These are phyloP conservation scores for Calocybe indica DNA, from an alignment of 768 basidiomycete species.

Conservation along the genomic window DNA sequence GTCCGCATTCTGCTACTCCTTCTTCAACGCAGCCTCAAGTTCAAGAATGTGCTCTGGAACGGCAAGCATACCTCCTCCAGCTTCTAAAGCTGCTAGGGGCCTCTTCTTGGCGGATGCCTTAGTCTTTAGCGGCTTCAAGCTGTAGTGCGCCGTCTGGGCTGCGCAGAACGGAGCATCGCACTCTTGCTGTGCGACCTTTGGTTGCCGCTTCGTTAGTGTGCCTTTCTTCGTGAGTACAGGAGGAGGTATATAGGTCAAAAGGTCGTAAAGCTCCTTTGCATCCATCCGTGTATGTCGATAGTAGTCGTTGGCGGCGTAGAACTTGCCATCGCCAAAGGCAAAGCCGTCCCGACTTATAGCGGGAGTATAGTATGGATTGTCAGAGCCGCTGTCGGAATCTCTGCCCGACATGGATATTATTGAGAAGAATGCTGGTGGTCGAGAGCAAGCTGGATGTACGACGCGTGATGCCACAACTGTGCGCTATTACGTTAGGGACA, in stretches of 20 bases:
- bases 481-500: too few relatives aligned
- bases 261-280: slow-evolving; percentile 11
- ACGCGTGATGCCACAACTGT: too few relatives aligned
- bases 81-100: slow-evolving; percentile 14
- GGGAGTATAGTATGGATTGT: slow-evolving; percentile 6
- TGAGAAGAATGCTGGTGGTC: too few relatives aligned
- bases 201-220: slow-evolving; percentile 18
- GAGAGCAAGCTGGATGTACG: too few relatives aligned
- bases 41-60: slow-evolving; percentile 15
- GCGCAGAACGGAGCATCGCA: slow-evolving; percentile 16
- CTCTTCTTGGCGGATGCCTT: slow-evolving; percentile 18
- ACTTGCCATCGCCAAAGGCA: slow-evolving; percentile 9
- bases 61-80: slow-evolving; percentile 8
- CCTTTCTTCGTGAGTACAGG: slow-evolving; percentile 19
- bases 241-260: slow-evolving; percentile 18
- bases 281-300: slow-evolving; percentile 12
- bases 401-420: too few relatives aligned
- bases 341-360: slow-evolving; percentile 15
- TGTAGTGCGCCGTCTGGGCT: slow-evolving; percentile 22
- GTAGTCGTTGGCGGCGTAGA: slow-evolving; percentile 13
- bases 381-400: too few relatives aligned
- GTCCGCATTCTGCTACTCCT: slow-evolving; percentile 16
- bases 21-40: slow-evolving; percentile 14
- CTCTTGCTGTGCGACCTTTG: slow-evolving; percentile 14
- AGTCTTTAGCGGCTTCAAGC: slow-evolving; percentile 18